Conservation (phyloP, 2,329 filamentous ascomycete species). For the Drechslerella coelobrocha region DNA sequence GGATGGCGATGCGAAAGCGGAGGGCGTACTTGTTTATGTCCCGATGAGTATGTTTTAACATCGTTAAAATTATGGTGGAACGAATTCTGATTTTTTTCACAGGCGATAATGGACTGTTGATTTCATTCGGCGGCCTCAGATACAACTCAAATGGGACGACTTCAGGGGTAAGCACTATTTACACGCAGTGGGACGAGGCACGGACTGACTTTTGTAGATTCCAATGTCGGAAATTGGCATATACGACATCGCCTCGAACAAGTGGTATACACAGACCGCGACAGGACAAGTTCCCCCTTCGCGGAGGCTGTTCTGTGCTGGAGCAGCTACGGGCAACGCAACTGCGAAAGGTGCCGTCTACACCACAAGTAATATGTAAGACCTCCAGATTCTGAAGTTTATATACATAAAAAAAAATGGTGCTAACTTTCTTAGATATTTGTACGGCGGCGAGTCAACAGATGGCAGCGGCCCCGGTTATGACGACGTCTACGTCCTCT, state of each 20-base stretch:
- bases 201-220: no score
- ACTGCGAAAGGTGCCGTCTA: conserved; percentile 61
- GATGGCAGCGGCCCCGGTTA: conserved; percentile 63
- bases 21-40: conserved; percentile 68
- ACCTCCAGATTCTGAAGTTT: no score
- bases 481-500: conserved; percentile 70
- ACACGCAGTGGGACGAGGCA: no score
- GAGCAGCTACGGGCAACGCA: conserved; percentile 64
- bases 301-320: conserved; percentile 68
- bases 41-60: conserved; percentile 61
- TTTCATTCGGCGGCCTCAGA: conserved; percentile 71
- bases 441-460: conserved; percentile 65
- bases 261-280: conserved; percentile 69
- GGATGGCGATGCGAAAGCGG: conserved; percentile 65
- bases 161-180: no score
- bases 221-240: conserved; percentile 58
- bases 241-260: conserved; percentile 67
- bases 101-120: conserved; percentile 66
- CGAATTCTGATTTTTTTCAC: not conserved
- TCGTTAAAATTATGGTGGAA: no score
- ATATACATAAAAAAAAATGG: not conserved
- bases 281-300: conserved; percentile 64
- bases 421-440: conserved; percentile 60
- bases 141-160: no score
- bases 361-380: conserved; percentile 69